Evolutionary conservation across 2,329 filamentous ascomycete species (phyloP), one percentile per base, ranked within the genome.

Genomic region (Verticillium nonalfalfae): DNA sequence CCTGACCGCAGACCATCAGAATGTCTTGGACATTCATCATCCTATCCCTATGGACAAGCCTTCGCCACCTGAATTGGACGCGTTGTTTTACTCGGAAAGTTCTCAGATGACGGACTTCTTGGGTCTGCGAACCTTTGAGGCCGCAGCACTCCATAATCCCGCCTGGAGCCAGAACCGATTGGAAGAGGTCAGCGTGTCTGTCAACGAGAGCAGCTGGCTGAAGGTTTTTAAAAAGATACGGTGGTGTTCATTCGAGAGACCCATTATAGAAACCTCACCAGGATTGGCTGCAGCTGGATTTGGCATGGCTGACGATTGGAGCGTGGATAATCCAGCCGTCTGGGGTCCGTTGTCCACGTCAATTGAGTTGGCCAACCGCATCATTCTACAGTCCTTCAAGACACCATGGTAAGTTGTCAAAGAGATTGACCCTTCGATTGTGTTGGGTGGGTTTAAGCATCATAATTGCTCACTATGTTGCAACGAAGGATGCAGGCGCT

Each of bases 331-430:
- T 36, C 60, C 38, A 0, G 10, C 5, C 1, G 40, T 66, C 1
- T 67, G 66, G 66, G n/a, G 11, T 4, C 38, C 60, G 34, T 35
- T 67, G 7, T 18, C 56, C 4, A 38, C 60, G 26, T 50, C 34
- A 4, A 61, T 66, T 7, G 64, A 67, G 45, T 9, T 67, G n/a
- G 63, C 62, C 7, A 60, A 65, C 18, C 57, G 63, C 5, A 63
- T 67, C 2, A 26, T 67, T 5, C 33, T 56, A 1, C 18, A 18
- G 3, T 45, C 59, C 4, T 35, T 56, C 2, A 38, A 58, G 1
- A 60, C 56, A 2, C n/a, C 34, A 1, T 67, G 64, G 64, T 67
- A 59, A 50, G 40, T 50, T n/a, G 4, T 50, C 26, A 26, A 26
- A 26, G 26, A 26, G 26, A 26, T 3, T 4, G 26, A 4, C 26